A percentile compares a stretch with the other conserved stretches of the same genome.
Evolutionary conservation across 2,329 filamentous ascomycete species (phyloP).

Genomic region (Septoria linicola): DNA sequence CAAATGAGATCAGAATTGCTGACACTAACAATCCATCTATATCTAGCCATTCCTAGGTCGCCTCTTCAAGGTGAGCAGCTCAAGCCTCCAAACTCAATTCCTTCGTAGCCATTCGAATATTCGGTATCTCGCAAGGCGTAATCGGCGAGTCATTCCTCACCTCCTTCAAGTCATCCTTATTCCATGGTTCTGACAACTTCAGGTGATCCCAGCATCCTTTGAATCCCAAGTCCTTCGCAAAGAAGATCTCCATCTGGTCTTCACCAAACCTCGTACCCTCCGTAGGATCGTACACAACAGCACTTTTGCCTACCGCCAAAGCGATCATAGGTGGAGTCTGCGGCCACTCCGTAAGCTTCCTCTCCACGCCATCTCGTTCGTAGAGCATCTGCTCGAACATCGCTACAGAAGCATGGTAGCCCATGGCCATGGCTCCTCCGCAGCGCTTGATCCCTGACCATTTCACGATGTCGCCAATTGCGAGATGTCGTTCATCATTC

Average conservation of each 20-base stretch:
- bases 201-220: slow-evolving; percentile 20
- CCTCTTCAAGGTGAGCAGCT: too few relatives aligned
- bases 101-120: background rate
- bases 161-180: slow-evolving; percentile 3
- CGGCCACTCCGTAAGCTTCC: slow-evolving; percentile 13
- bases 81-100: background rate
- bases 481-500: slow-evolving; percentile 64
- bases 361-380: slow-evolving; percentile 29
- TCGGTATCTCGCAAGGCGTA: slow-evolving; percentile 2
- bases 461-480: slow-evolving; percentile 65
- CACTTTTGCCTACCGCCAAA: slow-evolving; percentile 18
- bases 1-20: too few relatives aligned
- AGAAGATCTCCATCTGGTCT: slow-evolving; percentile 19
- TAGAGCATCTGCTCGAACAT: slow-evolving; percentile 62
- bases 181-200: slow-evolving; percentile 15
- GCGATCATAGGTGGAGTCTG: slow-evolving; percentile 20
- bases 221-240: slow-evolving; percentile 19
- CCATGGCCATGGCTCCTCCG: slow-evolving; percentile 72
- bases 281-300: slow-evolving; percentile 17
- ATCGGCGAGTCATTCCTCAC: slow-evolving; percentile 2
- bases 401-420: slow-evolving; percentile 65
- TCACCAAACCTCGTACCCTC: slow-evolving; percentile 14
- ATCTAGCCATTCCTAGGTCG: too few relatives aligned
- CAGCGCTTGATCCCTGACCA: slow-evolving; percentile 82
- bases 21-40: too few relatives aligned